A percentile compares a stretch with the other conserved stretches of the same genome.
Conservation (phyloP, 2,329 filamentous ascomycete genomes). For the Pyricularia pennisetigena region DNA sequence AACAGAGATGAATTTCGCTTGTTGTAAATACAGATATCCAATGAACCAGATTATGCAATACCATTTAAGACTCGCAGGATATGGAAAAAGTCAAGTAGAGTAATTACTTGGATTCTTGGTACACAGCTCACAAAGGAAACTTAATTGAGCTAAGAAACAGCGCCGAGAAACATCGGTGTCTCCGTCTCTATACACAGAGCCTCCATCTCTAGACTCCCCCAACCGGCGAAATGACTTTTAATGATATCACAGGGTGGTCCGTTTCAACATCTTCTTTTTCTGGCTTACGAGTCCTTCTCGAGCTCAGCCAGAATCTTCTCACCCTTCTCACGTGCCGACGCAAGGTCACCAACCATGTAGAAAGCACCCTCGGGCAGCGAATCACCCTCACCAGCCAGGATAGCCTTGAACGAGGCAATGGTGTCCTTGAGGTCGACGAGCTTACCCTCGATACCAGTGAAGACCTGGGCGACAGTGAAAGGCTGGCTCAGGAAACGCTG, state of each 20-base stretch:
- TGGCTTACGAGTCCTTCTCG: constrained; percentile 44
- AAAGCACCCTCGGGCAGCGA: constrained; percentile 86
- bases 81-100: not conserved
- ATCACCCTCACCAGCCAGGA: constrained; percentile 90
- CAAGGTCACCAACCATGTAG: constrained; percentile 98
- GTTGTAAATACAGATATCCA: not conserved
- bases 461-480: constrained; percentile 78
- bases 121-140: constrained; percentile 53
- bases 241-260: constrained; percentile 9
- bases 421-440: constrained; percentile 99
- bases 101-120: constrained; percentile 32
- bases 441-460: constrained; percentile 89
- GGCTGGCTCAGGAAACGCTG: constrained; percentile 99
- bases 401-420: constrained; percentile 94
- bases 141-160: constrained; percentile 44
- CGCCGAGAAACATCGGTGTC: constrained; percentile 30
- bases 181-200: constrained; percentile 49
- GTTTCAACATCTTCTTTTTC: not conserved
- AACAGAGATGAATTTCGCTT: not conserved
- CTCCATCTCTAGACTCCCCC: constrained; percentile 20
- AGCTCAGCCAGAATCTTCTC: constrained; percentile 99
- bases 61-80: not conserved
- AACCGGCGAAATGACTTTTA: constrained; percentile 14
- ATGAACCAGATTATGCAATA: not conserved
- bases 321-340: constrained; percentile 88